phyloP scores from a whole-genome alignment of 306 rosid species.

The Cucumis melo region DNA sequence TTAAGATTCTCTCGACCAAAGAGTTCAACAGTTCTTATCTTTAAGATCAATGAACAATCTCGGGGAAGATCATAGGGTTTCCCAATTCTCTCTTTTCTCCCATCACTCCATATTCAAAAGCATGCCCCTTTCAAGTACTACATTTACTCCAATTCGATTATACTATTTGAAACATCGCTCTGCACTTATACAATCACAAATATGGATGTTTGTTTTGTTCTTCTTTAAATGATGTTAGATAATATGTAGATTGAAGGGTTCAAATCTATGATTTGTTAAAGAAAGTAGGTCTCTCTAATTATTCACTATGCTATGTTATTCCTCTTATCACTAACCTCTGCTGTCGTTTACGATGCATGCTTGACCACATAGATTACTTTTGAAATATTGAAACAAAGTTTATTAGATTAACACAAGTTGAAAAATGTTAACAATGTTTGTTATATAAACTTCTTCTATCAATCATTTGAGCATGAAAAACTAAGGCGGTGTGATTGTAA shows the following conservation, averaged over 20 bases:
- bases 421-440: background rate
- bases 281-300: background rate
- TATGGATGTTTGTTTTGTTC: background rate
- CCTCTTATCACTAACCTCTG: background rate
- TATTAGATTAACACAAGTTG: background rate
- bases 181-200: background rate
- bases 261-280: background rate
- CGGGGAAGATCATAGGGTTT: background rate
- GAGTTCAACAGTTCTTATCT: background rate
- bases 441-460: background rate
- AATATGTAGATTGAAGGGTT: background rate
- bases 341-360: background rate
- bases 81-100: background rate
- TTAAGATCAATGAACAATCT: background rate
- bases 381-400: background rate
- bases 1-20: too few species aligned
- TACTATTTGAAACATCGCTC: background rate
- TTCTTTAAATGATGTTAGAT: background rate
- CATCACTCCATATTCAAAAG: background rate
- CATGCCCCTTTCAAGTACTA: background rate
- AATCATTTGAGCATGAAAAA: background rate
- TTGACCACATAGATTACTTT: background rate
- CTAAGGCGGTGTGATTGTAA: background rate
- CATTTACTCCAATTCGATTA: background rate
- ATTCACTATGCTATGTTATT: background rate